Conservation (phyloP, 208 protist species). For the Leishmania amazonensis region DNA sequence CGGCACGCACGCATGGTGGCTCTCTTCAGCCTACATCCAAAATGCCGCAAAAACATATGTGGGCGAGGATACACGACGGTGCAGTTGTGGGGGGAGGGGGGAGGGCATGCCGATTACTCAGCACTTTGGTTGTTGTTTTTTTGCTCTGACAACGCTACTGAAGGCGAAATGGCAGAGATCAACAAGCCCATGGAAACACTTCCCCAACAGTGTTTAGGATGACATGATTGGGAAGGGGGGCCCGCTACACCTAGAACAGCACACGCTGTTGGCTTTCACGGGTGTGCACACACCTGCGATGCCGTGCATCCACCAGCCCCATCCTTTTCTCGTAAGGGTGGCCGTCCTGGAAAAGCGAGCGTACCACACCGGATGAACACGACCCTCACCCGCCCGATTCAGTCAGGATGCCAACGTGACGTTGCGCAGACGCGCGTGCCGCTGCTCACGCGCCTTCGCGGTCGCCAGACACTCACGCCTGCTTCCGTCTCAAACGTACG, state of each 20-base stretch:
- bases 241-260: not conserved
- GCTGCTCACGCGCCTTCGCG: not conserved
- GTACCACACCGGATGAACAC: not conserved
- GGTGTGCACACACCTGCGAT: not conserved
- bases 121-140: not conserved
- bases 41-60: not conserved
- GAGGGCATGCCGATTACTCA: no score
- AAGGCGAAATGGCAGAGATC: not conserved
- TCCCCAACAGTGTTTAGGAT: not conserved
- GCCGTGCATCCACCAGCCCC: not conserved
- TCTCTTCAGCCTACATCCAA: not conserved
- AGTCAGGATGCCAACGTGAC: not conserved
- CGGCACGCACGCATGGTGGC: not conserved
- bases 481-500: conserved; percentile 52
- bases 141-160: not conserved
- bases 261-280: not conserved
- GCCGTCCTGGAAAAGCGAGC: not conserved
- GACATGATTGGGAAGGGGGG: not conserved
- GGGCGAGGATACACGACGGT: no score
- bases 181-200: not conserved
- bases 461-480: not conserved
- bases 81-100: no score
- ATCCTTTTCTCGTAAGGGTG: not conserved
- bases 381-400: not conserved
- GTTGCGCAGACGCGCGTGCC: not conserved